Base-by-base conservation (phyloP, 208 protist species). In the Histomonas meleagridis region DNA sequence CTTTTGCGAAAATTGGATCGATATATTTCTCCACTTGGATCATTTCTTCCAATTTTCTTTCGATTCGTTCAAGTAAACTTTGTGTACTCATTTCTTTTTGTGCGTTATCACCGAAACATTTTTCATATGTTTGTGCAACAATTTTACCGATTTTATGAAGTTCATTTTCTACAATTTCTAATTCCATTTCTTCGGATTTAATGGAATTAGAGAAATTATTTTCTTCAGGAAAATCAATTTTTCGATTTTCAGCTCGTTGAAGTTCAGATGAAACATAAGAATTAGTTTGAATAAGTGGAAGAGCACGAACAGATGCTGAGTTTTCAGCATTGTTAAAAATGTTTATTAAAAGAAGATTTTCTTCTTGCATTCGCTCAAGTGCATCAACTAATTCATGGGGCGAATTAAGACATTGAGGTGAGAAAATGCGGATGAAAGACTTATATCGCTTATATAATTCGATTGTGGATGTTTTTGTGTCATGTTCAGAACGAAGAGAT, bases 21-120 rank as follows among this genome's bases (percentile, higher is more conserved):
- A 86, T 46, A 53, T 28, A 51, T 38, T 46, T 46, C 46, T 46
- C 18, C 9, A 86, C 14, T 38, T 55, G n/a, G 26, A 43, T 46
- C 76, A 86, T 86, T 55, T 48, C 55, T 86, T 86, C 76, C 1
- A 86, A 28, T 18, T 43, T 51, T 38, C 16, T 51, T 35, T 86
- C 76, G 18, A 86, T 86, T 86, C 46, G 23, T 86, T 86, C 76
- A 28, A 86, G 76, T 46, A 86, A 55, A 38, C 18, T 86, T 18
- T 57, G 23, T n/a, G 76, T 40, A 32, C 10, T 53, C 3, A 86
- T 55, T 57, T 86, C 76, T 38, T n/a, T n/a, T n/a, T n/a, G n/a
- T n/a, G 40, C 16, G 7, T 49, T 16, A 16, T 38, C 14, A 38
- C n/a, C 23, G 10, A 86, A 86, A 21, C 76, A 86, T 2, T 18